Evolutionary conservation across 2,329 filamentous ascomycete genomes (phyloP).

Genomic region (Exserohilum turcica): DNA sequence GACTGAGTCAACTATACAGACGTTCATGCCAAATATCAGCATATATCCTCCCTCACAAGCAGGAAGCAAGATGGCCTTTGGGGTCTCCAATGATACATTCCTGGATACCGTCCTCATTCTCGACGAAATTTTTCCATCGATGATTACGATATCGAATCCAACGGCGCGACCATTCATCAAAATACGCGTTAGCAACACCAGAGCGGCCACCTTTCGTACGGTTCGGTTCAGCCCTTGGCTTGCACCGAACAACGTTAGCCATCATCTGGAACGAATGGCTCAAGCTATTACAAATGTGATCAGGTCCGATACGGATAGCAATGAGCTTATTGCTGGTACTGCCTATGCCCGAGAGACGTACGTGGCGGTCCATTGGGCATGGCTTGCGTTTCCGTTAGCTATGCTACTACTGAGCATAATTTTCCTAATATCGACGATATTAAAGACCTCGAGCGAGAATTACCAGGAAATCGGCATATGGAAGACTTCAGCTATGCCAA

Average conservation of each 20-base stretch:
- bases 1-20: not conserved
- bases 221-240: constrained; percentile 23
- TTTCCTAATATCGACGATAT: constrained; percentile 34
- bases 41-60: constrained; percentile 6
- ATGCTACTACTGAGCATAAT: constrained; percentile 27
- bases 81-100: constrained; percentile 9
- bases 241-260: constrained; percentile 28
- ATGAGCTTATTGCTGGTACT: constrained; percentile 15
- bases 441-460: constrained; percentile 23
- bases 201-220: not conserved
- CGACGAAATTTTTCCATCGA: constrained; percentile 17
- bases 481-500: constrained; percentile 38
- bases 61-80: constrained; percentile 2
- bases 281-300: constrained; percentile 22
- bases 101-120: not conserved
- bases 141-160: not conserved
- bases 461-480: constrained; percentile 20
- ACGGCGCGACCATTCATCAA: not conserved
- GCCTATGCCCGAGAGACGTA: constrained; percentile 4
- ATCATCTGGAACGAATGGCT: constrained; percentile 27
- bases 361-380: constrained; percentile 34
- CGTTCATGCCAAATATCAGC: constrained; percentile 8
- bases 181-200: not conserved
- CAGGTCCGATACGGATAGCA: constrained; percentile 6
- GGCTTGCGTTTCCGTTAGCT: constrained; percentile 35